A percentile compares a stretch with the other conserved stretches of the same genome.
Evolutionary conservation across 495 filamentous ascomycete genomes (phyloP).

Genomic region (Penicillium samsonianum): DNA sequence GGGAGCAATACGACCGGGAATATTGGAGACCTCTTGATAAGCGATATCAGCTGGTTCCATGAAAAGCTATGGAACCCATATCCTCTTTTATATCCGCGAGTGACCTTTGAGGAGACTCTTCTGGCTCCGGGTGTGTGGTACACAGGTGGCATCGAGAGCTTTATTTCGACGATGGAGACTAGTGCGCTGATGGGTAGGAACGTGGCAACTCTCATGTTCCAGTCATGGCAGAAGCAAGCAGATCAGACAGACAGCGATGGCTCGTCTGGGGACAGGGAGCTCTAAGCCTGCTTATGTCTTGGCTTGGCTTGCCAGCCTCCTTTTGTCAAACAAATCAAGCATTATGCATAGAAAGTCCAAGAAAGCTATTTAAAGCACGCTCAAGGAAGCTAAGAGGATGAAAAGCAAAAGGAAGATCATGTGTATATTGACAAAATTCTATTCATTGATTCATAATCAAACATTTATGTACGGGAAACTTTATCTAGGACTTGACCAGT

Average conservation of each 20-base stretch:
- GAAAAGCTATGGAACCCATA: conserved; percentile 79
- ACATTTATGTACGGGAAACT: conserved; percentile 11
- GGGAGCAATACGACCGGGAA: conserved; percentile 25
- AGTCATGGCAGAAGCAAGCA: conserved; percentile 52
- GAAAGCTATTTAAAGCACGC: background rate
- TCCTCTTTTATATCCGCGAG: conserved; percentile 76
- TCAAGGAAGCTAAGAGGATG: background rate
- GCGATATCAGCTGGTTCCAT: conserved; percentile 76
- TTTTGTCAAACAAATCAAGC: background rate
- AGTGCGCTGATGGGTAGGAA: conserved; percentile 95
- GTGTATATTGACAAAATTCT: conserved; percentile 21
- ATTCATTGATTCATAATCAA: conserved; percentile 29
- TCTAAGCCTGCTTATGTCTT: background rate
- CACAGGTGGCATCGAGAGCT: conserved; percentile 89
- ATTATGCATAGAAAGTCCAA: background rate
- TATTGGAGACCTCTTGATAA: conserved; percentile 39
- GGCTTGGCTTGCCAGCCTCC: too few relatives aligned
- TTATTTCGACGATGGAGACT: conserved; percentile 98
- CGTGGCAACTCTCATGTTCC: conserved; percentile 75
- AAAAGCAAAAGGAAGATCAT: too few relatives aligned
- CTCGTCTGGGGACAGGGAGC: background rate
- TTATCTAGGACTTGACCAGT: conserved; percentile 63
- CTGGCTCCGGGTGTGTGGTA: conserved; percentile 74
- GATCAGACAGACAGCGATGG: background rate
- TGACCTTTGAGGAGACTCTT: conserved; percentile 82